Base-by-base conservation (phyloP, 2,329 filamentous ascomycete species). In the Monosporascus sp. region DNA sequence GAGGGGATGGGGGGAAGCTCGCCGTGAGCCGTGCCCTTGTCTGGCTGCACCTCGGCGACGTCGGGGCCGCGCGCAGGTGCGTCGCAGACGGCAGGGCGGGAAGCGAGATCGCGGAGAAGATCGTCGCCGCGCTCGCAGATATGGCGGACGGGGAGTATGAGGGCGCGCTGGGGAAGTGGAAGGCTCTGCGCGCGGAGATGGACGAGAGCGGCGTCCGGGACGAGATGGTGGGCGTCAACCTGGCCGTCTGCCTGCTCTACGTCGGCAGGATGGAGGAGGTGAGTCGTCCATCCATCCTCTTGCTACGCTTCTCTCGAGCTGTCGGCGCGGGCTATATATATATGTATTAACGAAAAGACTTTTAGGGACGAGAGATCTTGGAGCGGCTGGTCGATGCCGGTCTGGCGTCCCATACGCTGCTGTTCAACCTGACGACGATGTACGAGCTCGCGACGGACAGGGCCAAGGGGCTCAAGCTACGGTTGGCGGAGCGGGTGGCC, bases 401-500 rank as follows among this genome's bases (percentile, higher is more conserved):
- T 1, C 75, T 82, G 41, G 81, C 84, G 0, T 97, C 93, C 54
- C 86, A 89, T 58, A 89, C 89, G 1, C 73, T 96, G 2, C 81
- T 95, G 0, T 96, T 97, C 72, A 97, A 97, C 67, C 72, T 99
- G 14, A 85, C 86, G 11, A 97, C 93, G 0, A 83, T 96, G 63
- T 97, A 96, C 67, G 94, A 97, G 71, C 78, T 97, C 7, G 94
- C 89, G 67, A 92, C 89, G 0, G 92, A 97, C 62, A 80, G 82
- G 57, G 82, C 89, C 43, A 77, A 82, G 48, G 79, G 79, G 14
- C 71, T 88, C 61, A 97, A 97, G 76, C 70, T 81, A 31, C 76
- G 74, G 26, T 75, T 97, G 19, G 85, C 88, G 2, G 87, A 91
- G 62, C 81, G 78, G 50, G 78, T 94, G 19, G 86, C 89, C 1